A percentile compares a stretch with the other conserved stretches of the same genome.
These are phyloP conservation scores for Corrigiola litoralis DNA, from an alignment of 179 eudicot genomes.

Conservation along the genomic window DNA sequence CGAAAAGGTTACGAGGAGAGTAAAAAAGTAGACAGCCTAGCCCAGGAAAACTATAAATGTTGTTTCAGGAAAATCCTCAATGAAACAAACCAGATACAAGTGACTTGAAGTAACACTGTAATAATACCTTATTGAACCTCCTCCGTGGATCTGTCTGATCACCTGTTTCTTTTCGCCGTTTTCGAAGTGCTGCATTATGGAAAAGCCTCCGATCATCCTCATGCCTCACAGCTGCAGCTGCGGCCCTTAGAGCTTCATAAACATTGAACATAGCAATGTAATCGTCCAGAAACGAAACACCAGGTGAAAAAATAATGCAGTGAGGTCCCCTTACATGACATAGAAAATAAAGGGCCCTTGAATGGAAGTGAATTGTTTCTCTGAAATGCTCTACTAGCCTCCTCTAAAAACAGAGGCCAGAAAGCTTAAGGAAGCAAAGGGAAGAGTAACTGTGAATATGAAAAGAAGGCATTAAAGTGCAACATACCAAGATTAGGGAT, in stretches of 20 bases:
- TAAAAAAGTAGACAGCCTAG: too few species aligned
- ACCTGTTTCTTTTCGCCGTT: constrained; percentile 75
- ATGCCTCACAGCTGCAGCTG: constrained; percentile 72
- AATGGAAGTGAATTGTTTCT: background rate
- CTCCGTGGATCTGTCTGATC: constrained; percentile 41
- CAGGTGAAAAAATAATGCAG: background rate
- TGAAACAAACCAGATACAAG: background rate
- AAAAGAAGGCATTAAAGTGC: background rate
- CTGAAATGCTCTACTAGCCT: background rate
- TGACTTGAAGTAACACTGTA: too few species aligned
- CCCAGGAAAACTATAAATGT: background rate
- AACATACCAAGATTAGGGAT: constrained; percentile 78
- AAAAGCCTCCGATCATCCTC: constrained; percentile 86
- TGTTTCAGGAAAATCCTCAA: background rate
- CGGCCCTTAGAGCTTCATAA: constrained; percentile 79
- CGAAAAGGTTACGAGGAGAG: too few species aligned
- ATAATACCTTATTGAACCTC: constrained; percentile 49
- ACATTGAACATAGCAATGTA: background rate
- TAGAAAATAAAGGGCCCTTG: background rate
- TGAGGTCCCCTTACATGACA: background rate
- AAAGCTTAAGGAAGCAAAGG: background rate
- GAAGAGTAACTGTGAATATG: background rate
- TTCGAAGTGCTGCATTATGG: constrained; percentile 66
- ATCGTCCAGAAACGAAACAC: background rate
- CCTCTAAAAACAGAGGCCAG: background rate